phyloP scores from a whole-genome alignment of 805 yeast genomes.

The Candida maris region DNA sequence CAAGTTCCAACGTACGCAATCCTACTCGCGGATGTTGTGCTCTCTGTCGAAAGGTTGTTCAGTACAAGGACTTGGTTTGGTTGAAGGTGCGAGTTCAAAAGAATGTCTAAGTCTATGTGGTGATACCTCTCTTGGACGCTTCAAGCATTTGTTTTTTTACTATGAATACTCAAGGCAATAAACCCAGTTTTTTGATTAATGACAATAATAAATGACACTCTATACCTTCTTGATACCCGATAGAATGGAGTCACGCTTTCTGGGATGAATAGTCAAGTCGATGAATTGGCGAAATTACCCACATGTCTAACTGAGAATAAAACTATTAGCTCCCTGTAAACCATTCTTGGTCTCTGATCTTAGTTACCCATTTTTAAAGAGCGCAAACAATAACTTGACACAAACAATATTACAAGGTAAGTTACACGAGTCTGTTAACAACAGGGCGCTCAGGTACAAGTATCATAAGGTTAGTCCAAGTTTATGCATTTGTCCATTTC shows the following conservation, averaged over 20 bases:
- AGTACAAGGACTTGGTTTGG: conserved; percentile 31
- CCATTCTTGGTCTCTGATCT: too few relatives aligned
- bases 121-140: conserved; percentile 1
- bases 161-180: too few relatives aligned
- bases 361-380: too few relatives aligned
- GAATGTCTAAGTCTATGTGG: conserved; percentile 3
- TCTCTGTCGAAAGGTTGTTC: conserved; percentile 30
- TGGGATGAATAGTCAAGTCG: too few relatives aligned
- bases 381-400: too few relatives aligned
- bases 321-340: too few relatives aligned
- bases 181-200: too few relatives aligned
- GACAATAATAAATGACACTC: too few relatives aligned
- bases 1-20: conserved; percentile 37
- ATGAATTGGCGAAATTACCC: too few relatives aligned
- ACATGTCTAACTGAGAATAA: too few relatives aligned
- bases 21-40: conserved; percentile 30
- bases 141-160: not conserved
- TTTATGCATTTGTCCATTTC: conserved; percentile 16
- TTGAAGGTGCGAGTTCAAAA: conserved; percentile 22
- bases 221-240: too few relatives aligned
- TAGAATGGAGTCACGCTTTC: too few relatives aligned
- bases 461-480: conserved; percentile 16
- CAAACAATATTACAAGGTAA: conserved; percentile 21
- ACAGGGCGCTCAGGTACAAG: conserved; percentile 18
- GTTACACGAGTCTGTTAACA: conserved; percentile 19